Conservation (phyloP, 2,329 filamentous ascomycete species). For the Phyllosticta paracitricarpa region DNA sequence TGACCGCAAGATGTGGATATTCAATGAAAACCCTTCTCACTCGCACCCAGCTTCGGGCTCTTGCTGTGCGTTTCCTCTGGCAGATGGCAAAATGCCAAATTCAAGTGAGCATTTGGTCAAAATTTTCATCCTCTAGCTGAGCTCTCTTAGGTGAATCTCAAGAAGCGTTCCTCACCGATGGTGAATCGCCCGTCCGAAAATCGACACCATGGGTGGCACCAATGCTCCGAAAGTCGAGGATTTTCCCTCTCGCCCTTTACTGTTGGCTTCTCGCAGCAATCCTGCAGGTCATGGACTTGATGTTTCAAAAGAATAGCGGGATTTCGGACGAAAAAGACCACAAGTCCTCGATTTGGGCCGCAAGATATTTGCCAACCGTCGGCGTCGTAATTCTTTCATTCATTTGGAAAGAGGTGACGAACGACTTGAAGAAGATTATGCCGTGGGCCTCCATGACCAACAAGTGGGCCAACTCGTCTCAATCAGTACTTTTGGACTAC, state of each 20-base stretch:
- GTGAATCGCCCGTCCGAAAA: too few species aligned
- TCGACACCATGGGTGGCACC: not conserved
- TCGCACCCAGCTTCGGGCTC: too few species aligned
- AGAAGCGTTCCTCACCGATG: not conserved
- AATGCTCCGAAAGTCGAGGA: not conserved
- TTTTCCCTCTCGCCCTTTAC: not conserved
- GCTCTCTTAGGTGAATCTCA: not conserved
- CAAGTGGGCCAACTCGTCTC: not conserved
- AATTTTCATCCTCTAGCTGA: not conserved
- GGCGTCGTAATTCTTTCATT: not conserved
- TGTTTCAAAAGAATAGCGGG: not conserved
- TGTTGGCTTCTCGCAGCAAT: not conserved
- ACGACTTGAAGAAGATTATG: not conserved
- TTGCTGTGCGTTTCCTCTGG: too few species aligned
- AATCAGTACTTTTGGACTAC: not conserved
- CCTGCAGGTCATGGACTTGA: not conserved
- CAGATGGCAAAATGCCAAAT: too few species aligned
- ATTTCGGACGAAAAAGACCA: not conserved
- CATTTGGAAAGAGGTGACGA: not conserved
- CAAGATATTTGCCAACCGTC: not conserved
- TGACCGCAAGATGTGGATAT: too few species aligned
- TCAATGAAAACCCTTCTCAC: too few species aligned
- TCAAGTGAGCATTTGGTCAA: too few species aligned
- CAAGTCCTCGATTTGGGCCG: not conserved
- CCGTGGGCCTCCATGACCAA: not conserved